Evolutionary conservation across 2,329 filamentous ascomycete genomes (phyloP), one percentile per base, ranked within the genome.

Genomic region (Colletotrichum cordylinicola): DNA sequence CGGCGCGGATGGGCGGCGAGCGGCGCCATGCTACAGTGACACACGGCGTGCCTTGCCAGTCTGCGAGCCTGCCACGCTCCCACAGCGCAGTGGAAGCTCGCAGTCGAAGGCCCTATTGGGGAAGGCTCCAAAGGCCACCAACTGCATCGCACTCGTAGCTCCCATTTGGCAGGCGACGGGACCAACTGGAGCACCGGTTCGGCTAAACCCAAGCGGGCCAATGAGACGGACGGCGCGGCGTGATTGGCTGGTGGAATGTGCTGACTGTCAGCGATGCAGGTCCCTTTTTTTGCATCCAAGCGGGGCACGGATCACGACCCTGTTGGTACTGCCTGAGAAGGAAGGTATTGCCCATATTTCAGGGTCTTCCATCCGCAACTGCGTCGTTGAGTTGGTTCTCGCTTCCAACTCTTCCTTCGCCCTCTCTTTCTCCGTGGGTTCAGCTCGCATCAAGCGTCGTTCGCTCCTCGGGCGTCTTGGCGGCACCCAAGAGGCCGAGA

Each of bases 201-300:
- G 62, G 69, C 39, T 64, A 37, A 48, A 27, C 3, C n/a, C 58
- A 75, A 43, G 73, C 73, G 73, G 72, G 24, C 73, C 69, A 72
- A 75, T 75, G n/a, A 35, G 56, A 75, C 9, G 37, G 27, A 37
- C 9, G 5, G 9, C 21, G 18, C 15, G 24, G 10, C 6, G 13
- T 67, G 62, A 67, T 67, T 64, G 73, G 39, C 31, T 39, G 24
- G 5, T 5, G 37, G 1, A 43, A 60, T 24, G 12, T 21, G 43
- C 43, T 70, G 31, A 37, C 56, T 33, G 33, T 21, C 31, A 18
- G 66, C 29, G n/a, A 21, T 60, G 33, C 52, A 66, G 64, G 66
- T 58, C n/a, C 66, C 66, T 39, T 31, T 24, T 21, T 29, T 29
- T 48, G 3, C 24, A 16, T 16, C 24, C 27, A 27, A 16, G 48